phyloP scores from a whole-genome alignment of 805 yeast species.

The Lipomyces yamadae region DNA sequence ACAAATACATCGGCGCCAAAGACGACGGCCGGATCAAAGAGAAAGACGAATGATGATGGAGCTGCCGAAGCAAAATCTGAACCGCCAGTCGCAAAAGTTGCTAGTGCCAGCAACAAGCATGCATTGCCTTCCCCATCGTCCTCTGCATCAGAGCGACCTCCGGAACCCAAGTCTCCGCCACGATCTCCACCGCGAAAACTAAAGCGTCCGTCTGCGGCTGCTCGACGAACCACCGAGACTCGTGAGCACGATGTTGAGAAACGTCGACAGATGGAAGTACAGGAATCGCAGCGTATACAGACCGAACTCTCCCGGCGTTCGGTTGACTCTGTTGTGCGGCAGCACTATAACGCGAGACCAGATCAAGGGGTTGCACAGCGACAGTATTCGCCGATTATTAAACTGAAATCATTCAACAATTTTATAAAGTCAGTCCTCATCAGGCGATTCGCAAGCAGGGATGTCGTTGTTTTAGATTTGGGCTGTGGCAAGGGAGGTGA shows the following conservation, averaged over 20 bases:
- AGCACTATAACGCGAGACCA: conserved; percentile 86
- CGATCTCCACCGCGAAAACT: conserved; percentile 37
- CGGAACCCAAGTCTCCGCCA: conserved; percentile 34
- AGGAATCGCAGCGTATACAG: conserved; percentile 14
- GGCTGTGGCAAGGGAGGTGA: conserved; percentile 99
- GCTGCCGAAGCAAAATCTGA: not conserved
- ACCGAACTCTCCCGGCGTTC: conserved; percentile 22
- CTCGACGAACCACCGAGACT: conserved; percentile 22
- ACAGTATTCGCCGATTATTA: conserved; percentile 79
- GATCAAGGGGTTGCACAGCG: conserved; percentile 65
- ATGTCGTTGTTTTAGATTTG: conserved; percentile 72
- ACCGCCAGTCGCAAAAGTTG: not conserved
- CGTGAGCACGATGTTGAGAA: conserved; percentile 17
- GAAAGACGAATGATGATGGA: not conserved
- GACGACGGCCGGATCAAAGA: not conserved
- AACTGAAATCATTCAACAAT: conserved; percentile 86
- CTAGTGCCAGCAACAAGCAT: not conserved
- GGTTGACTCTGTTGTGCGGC: conserved; percentile 70
- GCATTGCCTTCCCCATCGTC: not conserved
- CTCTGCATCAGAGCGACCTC: not conserved
- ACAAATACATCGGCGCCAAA: not conserved
- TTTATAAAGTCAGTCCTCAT: conserved; percentile 86
- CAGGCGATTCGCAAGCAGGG: conserved; percentile 63
- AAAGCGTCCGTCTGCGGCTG: conserved; percentile 34
- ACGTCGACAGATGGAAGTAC: conserved; percentile 11